These are phyloP conservation scores for Yamagishiella unicocca DNA, from an alignment of 139 green algal species.

Conservation along the genomic window DNA sequence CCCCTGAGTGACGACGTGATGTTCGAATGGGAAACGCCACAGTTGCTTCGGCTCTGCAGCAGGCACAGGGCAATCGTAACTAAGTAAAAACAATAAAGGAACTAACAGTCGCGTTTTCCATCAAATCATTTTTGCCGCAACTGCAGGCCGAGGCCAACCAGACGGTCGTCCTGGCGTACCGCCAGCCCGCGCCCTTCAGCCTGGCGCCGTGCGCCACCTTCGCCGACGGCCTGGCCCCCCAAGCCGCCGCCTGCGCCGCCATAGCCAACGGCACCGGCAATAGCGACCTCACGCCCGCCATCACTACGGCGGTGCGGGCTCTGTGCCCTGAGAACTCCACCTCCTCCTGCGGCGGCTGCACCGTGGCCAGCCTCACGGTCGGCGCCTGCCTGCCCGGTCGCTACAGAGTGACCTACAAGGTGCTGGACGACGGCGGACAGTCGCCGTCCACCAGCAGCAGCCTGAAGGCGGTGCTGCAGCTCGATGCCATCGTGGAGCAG, in stretches of 20 bases:
- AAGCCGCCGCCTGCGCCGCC: background rate
- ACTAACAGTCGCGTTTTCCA: too few relatives aligned
- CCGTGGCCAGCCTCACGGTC: background rate
- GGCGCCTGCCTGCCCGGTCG: slow-evolving; percentile 10
- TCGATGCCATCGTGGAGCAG: background rate
- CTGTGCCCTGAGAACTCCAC: background rate
- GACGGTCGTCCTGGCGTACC: background rate
- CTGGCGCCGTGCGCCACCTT: slow-evolving; percentile 3
- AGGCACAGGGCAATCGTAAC: too few relatives aligned
- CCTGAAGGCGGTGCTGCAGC: background rate
- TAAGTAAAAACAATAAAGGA: too few relatives aligned
- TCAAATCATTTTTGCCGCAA: too few relatives aligned
- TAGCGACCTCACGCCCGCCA: background rate
- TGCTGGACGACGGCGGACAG: background rate
- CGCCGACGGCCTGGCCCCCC: too few relatives aligned
- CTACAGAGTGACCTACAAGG: background rate
- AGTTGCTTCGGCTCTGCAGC: too few relatives aligned
- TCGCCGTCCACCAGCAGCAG: too few relatives aligned
- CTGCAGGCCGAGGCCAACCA: slow-evolving; percentile 10
- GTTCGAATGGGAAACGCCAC: too few relatives aligned
- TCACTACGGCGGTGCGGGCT: background rate
- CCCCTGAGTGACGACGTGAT: too few relatives aligned
- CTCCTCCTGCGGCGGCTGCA: background rate
- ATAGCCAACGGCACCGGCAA: background rate
- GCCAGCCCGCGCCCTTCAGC: background rate